A percentile compares a stretch with the other conserved stretches of the same genome.
Conservation (phyloP, 306 rosid genomes). For the Prunus armeniaca region DNA sequence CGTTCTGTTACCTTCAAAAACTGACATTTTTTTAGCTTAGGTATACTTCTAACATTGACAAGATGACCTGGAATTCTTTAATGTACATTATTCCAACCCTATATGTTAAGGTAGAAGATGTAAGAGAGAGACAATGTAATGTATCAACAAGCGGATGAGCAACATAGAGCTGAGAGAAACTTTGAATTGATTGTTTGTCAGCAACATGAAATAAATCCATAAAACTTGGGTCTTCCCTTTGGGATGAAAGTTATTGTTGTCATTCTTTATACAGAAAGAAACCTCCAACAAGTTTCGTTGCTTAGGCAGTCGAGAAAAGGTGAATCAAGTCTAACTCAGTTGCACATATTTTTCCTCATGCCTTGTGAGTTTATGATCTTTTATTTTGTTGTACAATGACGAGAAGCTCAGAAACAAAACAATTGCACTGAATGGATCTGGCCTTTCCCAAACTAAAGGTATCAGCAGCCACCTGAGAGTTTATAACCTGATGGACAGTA, state of each 20-base stretch:
- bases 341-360: background rate
- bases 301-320: too few species aligned
- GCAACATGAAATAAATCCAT: background rate
- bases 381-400: too few species aligned
- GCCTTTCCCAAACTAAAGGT: too few species aligned
- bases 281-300: too few species aligned
- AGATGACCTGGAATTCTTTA: background rate
- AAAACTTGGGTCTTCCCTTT: background rate
- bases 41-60: background rate
- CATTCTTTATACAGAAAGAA: background rate
- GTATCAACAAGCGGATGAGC: background rate
- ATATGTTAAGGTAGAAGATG: background rate
- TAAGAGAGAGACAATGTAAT: background rate
- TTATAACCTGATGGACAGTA: too few species aligned
- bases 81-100: constrained; percentile 7
- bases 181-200: background rate
- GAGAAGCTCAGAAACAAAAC: too few species aligned
- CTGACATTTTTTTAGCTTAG: background rate
- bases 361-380: background rate
- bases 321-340: background rate
- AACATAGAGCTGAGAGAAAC: too few species aligned
- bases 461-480: too few species aligned
- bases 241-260: background rate
- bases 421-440: too few species aligned
- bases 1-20: background rate